Evolutionary conservation across 192 early-diverging fungal genomes (phyloP), one percentile per base, ranked within the genome.

Genomic region (Spizellomyces punctatus): DNA sequence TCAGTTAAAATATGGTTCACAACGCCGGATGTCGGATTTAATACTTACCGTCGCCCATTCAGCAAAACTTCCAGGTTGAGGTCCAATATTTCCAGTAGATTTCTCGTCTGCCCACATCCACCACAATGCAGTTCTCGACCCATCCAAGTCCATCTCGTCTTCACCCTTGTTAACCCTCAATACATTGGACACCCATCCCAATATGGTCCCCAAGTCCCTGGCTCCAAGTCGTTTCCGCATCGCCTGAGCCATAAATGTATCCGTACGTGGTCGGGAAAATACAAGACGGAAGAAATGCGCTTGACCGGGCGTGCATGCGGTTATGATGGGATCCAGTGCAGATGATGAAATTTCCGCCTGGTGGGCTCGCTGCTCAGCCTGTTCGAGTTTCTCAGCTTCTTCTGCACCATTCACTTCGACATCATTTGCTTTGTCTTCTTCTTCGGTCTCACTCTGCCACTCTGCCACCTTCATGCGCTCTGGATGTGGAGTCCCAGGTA

Each of bases 31-130:
- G 50, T 12, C 12, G 50, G 50, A 54, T 54, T 54, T 2, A 54
- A 54, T 2, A 42, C 70, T 4, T 72, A 72, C 70, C 70, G 54
- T 16, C 9, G 45, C 19, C 70, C 70, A 72, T 42, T 72, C 69
- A 41, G 47, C 49, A 21, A 62, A 5, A 12, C 59, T 36, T 12
- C 36, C 59, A 12, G 12, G 10, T n/a, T 46, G 41, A 41, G 63
- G 63, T 22, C n/a, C 63, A 16, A 14, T 5, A 14, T 21, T 10
- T 36, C 10, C 44, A 12, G 41, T 9, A 27, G 12, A 14, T 46
- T 64, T 21, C 27, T 64, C 63, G 44, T 16, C 12, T 46, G 17
- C 46, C 70, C 61, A 63, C 12, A 72, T 12, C 70, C 60, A 64
- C 70, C 70, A 72, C 14, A 63, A 44, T 16, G 60, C 44, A 27